Evolutionary conservation across 768 basidiomycete genomes (phyloP).

Genomic region (Suillus bovinus): DNA sequence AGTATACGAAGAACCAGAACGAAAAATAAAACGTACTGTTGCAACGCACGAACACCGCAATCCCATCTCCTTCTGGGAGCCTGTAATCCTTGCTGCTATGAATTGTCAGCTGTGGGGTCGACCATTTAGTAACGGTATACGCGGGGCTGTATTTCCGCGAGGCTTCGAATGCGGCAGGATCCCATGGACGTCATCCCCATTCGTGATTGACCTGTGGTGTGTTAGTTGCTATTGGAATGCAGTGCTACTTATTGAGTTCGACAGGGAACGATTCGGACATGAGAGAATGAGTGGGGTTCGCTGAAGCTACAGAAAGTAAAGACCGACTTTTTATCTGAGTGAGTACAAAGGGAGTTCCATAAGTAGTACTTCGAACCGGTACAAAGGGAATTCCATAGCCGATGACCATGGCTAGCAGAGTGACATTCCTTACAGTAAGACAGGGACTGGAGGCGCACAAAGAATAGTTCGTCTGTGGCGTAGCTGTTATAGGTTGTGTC

Average conservation of each 20-base stretch:
- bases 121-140: conserved; percentile 83
- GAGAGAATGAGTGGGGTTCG: too few relatives aligned
- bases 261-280: too few relatives aligned
- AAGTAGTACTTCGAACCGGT: too few relatives aligned
- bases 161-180: conserved; percentile 50
- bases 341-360: too few relatives aligned
- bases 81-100: conserved; percentile 91
- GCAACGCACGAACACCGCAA: conserved; percentile 82
- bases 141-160: conserved; percentile 74
- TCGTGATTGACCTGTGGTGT: conserved; percentile 74
- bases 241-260: too few relatives aligned
- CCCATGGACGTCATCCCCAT: conserved; percentile 85
- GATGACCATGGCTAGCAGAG: too few relatives aligned
- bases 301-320: too few relatives aligned
- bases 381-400: too few relatives aligned
- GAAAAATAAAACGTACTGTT: conserved; percentile 58
- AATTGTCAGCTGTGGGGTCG: conserved; percentile 82
- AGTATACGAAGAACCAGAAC: not conserved
- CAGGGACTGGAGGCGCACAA: conserved; percentile 50
- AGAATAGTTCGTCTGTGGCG: conserved; percentile 90
- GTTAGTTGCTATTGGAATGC: conserved; percentile 2
- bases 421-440: too few relatives aligned
- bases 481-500: conserved; percentile 80
- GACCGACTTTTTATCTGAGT: too few relatives aligned
- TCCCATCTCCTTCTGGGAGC: conserved; percentile 81